Evolutionary conservation across 345 rosid species (phyloP).

Genomic region (Citrus glauca): DNA sequence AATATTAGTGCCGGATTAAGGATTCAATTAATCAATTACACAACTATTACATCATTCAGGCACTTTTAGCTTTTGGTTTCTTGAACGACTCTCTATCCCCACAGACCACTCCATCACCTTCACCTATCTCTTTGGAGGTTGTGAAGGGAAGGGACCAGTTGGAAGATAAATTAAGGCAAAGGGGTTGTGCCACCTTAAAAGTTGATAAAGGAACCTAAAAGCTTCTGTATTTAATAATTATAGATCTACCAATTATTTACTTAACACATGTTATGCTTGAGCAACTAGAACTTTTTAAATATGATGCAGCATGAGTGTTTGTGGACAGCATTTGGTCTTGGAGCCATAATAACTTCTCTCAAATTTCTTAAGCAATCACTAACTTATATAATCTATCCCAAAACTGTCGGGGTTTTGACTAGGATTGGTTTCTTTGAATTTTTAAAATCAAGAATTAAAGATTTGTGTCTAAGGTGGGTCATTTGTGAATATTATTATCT

Average conservation of each 20-base stretch:
- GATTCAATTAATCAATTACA: not conserved
- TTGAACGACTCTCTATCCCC: not conserved
- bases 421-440: not conserved
- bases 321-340: not conserved
- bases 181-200: not conserved
- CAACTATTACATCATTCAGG: not conserved
- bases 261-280: not conserved
- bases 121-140: constrained; percentile 5
- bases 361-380: not conserved
- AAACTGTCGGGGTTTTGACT: constrained; percentile 2
- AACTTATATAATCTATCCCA: constrained; percentile 10
- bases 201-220: not conserved
- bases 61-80: not conserved
- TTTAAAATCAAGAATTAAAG: not conserved
- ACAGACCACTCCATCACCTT: no score
- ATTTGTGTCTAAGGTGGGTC: not conserved
- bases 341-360: not conserved
- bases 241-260: not conserved
- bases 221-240: not conserved
- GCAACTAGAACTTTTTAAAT: not conserved
- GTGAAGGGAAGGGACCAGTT: constrained; percentile 18
- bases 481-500: not conserved
- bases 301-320: not conserved
- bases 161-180: not conserved
- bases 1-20: not conserved